A percentile compares a stretch with the other conserved stretches of the same genome.
Conservation (phyloP, 139 green algal species). For the Coccomyxa sp. region DNA sequence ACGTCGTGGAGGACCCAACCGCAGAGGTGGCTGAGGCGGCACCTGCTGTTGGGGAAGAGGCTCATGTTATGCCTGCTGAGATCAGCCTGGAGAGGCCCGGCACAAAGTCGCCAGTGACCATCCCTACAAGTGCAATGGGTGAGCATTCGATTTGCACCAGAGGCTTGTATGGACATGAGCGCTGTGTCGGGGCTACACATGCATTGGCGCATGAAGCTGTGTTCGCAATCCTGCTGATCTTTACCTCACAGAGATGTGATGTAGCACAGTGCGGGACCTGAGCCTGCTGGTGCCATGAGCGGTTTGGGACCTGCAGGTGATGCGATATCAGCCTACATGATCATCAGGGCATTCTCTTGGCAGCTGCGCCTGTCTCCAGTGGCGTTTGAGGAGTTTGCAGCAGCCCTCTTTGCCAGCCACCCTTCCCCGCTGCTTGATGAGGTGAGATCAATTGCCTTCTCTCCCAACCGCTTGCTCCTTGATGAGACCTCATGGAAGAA, state of each 20-base stretch:
- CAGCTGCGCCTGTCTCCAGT: conserved; percentile 63
- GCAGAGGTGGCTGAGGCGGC: background rate
- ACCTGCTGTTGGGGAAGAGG: background rate
- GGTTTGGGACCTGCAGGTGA: conserved; percentile 37
- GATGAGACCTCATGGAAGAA: no score
- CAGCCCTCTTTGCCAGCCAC: conserved; percentile 29
- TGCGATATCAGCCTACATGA: conserved; percentile 49
- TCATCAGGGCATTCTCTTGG: conserved; percentile 73
- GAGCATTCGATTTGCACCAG: no score
- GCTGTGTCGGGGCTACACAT: no score
- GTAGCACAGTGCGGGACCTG: no score
- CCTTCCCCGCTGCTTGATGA: conserved; percentile 52
- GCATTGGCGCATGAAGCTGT: no score
- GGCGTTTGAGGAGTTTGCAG: conserved; percentile 39
- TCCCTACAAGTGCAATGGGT: background rate
- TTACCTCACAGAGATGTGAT: no score
- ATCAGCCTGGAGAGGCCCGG: background rate
- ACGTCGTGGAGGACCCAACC: background rate
- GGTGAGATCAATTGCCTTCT: no score
- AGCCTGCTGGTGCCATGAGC: no score
- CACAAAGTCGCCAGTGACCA: background rate
- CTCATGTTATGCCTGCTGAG: background rate
- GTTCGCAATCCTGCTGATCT: no score
- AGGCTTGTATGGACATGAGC: no score
- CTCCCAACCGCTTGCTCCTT: no score